phyloP scores from a whole-genome alignment of 2,329 filamentous ascomycete genomes.

The Venturia oleaginea region DNA sequence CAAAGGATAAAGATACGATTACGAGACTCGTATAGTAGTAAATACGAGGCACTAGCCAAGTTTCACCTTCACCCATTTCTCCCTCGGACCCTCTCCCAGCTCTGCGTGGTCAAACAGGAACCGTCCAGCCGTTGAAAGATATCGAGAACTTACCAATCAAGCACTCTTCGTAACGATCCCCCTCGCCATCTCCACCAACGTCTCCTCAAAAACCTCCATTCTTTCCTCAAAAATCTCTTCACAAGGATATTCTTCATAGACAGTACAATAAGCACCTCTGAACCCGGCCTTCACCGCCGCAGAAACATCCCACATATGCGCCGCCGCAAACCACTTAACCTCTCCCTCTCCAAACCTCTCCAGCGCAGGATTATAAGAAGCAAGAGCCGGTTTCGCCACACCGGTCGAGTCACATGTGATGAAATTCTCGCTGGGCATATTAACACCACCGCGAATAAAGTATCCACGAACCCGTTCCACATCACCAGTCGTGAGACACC shows the following conservation, averaged over 20 bases:
- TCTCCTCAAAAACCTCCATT: conserved; percentile 41
- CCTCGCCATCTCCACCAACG: conserved; percentile 42
- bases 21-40: too few species aligned
- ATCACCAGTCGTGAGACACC: not conserved
- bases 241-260: conserved; percentile 43
- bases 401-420: conserved; percentile 41
- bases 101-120: too few species aligned
- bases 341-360: conserved; percentile 31
- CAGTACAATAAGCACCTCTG: conserved; percentile 14
- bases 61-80: too few species aligned
- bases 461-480: conserved; percentile 32
- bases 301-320: conserved; percentile 51
- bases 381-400: conserved; percentile 42
- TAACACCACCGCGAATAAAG: conserved; percentile 39
- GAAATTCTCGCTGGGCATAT: conserved; percentile 43
- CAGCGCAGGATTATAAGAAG: conserved; percentile 37
- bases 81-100: too few species aligned
- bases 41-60: too few species aligned
- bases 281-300: conserved; percentile 41
- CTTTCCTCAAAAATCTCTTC: conserved; percentile 44
- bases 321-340: conserved; percentile 47
- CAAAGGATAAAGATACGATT: too few species aligned
- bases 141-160: too few species aligned
- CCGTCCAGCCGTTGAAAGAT: too few species aligned
- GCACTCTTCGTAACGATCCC: not conserved